These are phyloP conservation scores for Xylariaceae sp. DNA, from an alignment of 2,329 filamentous ascomycete genomes.

Conservation along the genomic window DNA sequence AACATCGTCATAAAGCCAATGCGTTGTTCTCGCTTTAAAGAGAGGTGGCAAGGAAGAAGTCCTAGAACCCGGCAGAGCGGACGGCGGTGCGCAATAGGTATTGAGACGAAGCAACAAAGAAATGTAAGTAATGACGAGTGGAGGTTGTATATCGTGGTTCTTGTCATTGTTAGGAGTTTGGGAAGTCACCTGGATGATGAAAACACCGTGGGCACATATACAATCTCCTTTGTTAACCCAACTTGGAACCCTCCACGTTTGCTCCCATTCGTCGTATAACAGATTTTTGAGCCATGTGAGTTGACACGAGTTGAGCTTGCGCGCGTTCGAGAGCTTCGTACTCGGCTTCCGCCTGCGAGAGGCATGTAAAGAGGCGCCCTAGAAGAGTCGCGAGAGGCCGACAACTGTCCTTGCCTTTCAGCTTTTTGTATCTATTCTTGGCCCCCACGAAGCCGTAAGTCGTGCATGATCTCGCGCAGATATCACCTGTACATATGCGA, in stretches of 20 bases:
- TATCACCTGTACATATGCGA: background rate
- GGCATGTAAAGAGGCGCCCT: too few relatives aligned
- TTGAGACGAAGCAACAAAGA: constrained; percentile 10
- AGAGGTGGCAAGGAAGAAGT: constrained; percentile 23
- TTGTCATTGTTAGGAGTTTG: background rate
- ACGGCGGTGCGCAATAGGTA: constrained; percentile 14
- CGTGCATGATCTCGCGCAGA: background rate
- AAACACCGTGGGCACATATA: background rate
- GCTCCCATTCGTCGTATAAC: background rate
- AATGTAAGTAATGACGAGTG: constrained; percentile 4
- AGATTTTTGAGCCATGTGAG: background rate
- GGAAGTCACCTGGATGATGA: constrained; percentile 9
- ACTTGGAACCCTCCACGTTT: background rate
- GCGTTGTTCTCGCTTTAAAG: constrained; percentile 16
- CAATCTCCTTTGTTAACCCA: background rate
- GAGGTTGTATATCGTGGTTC: constrained; percentile 13
- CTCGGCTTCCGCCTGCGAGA: too few relatives aligned
- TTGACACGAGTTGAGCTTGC: background rate
- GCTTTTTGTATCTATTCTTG: background rate
- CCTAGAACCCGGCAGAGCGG: constrained; percentile 20
- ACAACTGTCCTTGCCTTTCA: background rate
- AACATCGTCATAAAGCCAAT: constrained; percentile 10
- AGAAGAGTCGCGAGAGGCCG: too few relatives aligned
- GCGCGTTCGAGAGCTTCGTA: too few relatives aligned
- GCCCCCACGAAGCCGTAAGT: background rate